Conservation (phyloP, 257 asterid species). For the Jaltomata sinuosa region DNA sequence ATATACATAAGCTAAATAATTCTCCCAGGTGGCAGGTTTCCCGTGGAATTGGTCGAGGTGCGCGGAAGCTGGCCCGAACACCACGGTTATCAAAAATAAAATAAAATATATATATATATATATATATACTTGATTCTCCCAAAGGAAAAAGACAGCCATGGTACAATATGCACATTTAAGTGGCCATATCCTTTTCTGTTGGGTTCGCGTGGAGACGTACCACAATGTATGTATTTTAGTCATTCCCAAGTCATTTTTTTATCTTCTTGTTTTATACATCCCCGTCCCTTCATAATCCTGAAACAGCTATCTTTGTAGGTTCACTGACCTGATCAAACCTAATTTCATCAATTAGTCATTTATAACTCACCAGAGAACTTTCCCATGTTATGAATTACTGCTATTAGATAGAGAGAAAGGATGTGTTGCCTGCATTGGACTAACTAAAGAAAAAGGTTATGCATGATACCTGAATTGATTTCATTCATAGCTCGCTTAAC, state of each 20-base stretch:
- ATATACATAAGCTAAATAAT: neutral
- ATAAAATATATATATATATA: too few species aligned
- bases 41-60: too few species aligned
- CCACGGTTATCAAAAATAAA: too few species aligned
- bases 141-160: neutral
- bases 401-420: neutral
- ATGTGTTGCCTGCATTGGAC: neutral
- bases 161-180: neutral
- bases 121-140: neutral
- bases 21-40: too few species aligned
- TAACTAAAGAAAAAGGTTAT: neutral
- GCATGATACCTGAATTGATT: conserved; percentile 49
- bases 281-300: neutral
- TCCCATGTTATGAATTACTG: neutral
- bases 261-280: neutral
- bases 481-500: conserved; percentile 87
- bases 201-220: neutral
- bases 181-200: neutral
- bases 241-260: neutral
- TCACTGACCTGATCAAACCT: neutral
- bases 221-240: neutral
- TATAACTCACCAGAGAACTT: neutral
- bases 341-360: neutral
- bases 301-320: neutral
- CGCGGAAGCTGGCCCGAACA: too few species aligned